Conservation (phyloP, 2,329 filamentous ascomycete species). For the Magnaporthiopsis poae region DNA sequence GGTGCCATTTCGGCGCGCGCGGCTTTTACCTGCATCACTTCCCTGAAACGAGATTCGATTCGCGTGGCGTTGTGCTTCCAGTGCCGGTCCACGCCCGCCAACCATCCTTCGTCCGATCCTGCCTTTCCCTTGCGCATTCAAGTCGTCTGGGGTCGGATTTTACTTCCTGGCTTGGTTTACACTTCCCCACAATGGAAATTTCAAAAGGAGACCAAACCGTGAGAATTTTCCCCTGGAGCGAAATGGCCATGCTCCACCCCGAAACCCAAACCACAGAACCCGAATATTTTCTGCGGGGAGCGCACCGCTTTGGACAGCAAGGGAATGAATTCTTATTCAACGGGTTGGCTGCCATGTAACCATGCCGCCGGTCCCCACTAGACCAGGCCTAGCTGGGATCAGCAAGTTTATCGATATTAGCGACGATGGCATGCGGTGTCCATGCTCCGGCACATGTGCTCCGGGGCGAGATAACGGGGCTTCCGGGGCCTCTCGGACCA, state of each 20-base stretch:
- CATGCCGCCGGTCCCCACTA: neutral
- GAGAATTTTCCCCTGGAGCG: neutral
- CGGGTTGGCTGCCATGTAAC: no score
- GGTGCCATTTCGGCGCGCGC: neutral
- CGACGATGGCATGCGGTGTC: neutral
- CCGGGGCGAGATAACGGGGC: neutral
- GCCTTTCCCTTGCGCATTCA: neutral
- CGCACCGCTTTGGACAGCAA: neutral
- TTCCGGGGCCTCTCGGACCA: neutral
- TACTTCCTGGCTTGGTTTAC: neutral
- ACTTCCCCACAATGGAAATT: neutral
- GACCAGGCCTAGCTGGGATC: neutral
- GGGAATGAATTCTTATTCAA: neutral
- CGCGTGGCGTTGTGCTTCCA: neutral
- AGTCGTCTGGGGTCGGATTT: neutral
- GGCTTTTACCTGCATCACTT: neutral
- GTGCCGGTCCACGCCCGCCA: neutral
- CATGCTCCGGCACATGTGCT: neutral
- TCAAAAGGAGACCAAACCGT: neutral
- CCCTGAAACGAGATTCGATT: neutral
- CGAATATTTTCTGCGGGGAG: neutral
- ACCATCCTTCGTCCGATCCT: neutral
- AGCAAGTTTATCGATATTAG: neutral
- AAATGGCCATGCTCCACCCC: neutral
- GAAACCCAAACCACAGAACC: neutral